Conservation (phyloP, 1,284 basidiomycete species). For the Inonotus hispidus region DNA sequence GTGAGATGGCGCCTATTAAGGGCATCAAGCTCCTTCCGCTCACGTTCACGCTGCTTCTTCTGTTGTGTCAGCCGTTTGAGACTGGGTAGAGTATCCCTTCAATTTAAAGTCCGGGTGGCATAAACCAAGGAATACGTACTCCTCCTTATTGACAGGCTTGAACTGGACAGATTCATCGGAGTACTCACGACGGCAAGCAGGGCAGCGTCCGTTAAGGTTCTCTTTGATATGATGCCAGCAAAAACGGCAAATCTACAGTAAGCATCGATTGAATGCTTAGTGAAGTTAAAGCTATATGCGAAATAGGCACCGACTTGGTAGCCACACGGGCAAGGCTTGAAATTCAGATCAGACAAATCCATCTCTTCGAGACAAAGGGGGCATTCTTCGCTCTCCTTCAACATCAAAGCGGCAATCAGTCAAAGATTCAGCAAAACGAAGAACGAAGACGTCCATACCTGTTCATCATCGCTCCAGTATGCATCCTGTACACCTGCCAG, state of each 20-base stretch:
- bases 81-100: conserved; percentile 19
- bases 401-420: conserved; percentile 17
- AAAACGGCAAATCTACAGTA: conserved; percentile 91
- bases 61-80: conserved; percentile 94
- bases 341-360: conserved; percentile 98
- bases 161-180: conserved; percentile 93
- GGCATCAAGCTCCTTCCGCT: conserved; percentile 91
- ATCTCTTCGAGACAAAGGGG: conserved; percentile 98
- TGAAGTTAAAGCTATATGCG: conserved; percentile 12
- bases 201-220: conserved; percentile 94
- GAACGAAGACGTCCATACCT: conserved; percentile 36
- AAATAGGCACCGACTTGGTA: conserved; percentile 74
- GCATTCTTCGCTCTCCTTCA: conserved; percentile 94
- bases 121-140: conserved; percentile 53
- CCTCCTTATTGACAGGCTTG: conserved; percentile 92
- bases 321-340: conserved; percentile 98
- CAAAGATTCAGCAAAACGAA: background rate
- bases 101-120: conserved; percentile 3
- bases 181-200: conserved; percentile 93
- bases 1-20: conserved; percentile 85
- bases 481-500: conserved; percentile 92
- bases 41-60: conserved; percentile 93
- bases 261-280: background rate
- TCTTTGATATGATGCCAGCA: conserved; percentile 99
- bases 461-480: conserved; percentile 97